Evolutionary conservation across 2,329 filamentous ascomycete genomes (phyloP), one percentile per base, ranked within the genome.

Genomic region (Alternaria atra): DNA sequence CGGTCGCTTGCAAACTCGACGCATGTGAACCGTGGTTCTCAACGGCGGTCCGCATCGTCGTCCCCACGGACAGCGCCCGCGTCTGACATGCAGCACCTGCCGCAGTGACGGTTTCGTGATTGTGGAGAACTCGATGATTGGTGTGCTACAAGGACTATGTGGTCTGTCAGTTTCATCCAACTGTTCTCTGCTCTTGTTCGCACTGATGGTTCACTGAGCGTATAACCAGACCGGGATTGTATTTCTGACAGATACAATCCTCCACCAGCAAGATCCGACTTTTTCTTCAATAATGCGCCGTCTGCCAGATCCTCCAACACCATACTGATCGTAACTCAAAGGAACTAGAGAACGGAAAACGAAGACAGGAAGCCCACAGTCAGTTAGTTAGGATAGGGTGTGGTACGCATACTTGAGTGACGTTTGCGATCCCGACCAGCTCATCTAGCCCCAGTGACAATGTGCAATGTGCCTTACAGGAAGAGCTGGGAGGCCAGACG

Each of bases 21-120:
- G 48, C 48, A 52, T 52, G 59, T 32, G 59, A 64, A 62, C 62
- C 59, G 52, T 43, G 47, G 59, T 64, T 62, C 62, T 50, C 52
- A 52, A 61, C 46, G 53, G 50, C 51, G 37, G 44, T 32, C 48
- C 42, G 54, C 61, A 61, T 55, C 58, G 52, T 61, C 54, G 34
- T 55, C 13, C 35, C 54, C 47, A 60, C 52, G 34, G 39, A 34
- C 29, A 23, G 37, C 48, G 40, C 51, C 55, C 58, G 53, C 52
- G 55, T 58, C 59, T 62, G 58, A 55, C 53, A 42, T 62, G 61
- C 64, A 61, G 58, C 43, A 43, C 68, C 66, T 69, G 66, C 69
- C 46, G 57, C 58, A 48, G 51, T 53, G 13, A 30, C 56, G 30
- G 51, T 50, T 52, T 61, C 54, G 35, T 52, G 54, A 37, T 52